Percentiles rank a stretch among this genome's conserved stretches.
phyloP scores from a whole-genome alignment of 2,329 filamentous ascomycete genomes.

The Fusarium poae region DNA sequence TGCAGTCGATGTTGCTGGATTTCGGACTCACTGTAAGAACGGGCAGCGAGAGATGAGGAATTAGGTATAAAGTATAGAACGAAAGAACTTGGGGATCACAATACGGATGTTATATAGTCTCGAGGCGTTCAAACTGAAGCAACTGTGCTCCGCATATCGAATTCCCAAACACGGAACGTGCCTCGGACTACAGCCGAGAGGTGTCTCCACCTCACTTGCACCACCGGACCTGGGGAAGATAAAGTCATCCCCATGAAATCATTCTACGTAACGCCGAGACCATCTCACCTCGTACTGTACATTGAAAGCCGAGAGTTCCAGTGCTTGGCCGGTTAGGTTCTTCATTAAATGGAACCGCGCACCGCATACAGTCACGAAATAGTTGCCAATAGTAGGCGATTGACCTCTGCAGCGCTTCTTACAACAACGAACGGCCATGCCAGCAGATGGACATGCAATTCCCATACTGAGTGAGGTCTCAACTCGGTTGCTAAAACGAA shows the following conservation, averaged over 20 bases:
- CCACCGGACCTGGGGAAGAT: conserved; percentile 47
- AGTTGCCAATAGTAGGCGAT: not conserved
- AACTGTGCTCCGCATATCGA: conserved; percentile 38
- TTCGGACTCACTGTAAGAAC: conserved; percentile 3
- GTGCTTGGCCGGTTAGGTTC: not conserved
- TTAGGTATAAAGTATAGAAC: not conserved
- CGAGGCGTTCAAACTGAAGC: conserved; percentile 26
- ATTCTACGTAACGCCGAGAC: conserved; percentile 19
- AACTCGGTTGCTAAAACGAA: not conserved
- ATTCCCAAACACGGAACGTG: conserved; percentile 38
- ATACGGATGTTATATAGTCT: conserved; percentile 37
- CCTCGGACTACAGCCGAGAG: conserved; percentile 45
- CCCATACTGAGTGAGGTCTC: not conserved
- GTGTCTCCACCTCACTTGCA: conserved; percentile 33
- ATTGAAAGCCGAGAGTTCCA: conserved; percentile 18
- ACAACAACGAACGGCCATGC: not conserved
- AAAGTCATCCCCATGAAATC: conserved; percentile 21
- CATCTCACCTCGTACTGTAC: conserved; percentile 31
- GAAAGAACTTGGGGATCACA: conserved; percentile 8
- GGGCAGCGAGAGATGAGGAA: conserved; percentile 4
- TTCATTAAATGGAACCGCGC: not conserved
- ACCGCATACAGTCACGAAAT: not conserved
- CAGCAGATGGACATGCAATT: not conserved
- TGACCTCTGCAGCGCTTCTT: not conserved
- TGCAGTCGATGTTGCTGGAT: not conserved